Conservation (phyloP, 2,329 filamentous ascomycete species). For the Cryphonectria naterciae region DNA sequence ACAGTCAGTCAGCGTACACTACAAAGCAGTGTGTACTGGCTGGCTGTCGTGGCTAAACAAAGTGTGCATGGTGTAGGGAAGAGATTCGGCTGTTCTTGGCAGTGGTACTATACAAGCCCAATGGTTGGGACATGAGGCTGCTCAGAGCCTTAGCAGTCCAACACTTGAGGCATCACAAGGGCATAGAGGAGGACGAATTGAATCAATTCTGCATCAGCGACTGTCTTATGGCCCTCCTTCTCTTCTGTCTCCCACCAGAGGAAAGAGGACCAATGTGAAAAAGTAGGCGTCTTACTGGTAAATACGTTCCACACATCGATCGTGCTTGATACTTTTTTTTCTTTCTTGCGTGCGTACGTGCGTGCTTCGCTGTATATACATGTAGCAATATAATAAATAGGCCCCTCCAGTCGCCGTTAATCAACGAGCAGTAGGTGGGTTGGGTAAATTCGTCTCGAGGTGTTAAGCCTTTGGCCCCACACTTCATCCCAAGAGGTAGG, state of each 20-base stretch:
- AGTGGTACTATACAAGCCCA: too few species aligned
- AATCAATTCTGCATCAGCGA: not conserved
- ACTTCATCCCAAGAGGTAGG: not conserved
- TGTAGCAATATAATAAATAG: not conserved
- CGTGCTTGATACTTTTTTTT: not conserved
- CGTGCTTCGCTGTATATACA: conserved; percentile 1
- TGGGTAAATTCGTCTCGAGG: not conserved
- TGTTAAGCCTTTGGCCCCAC: not conserved
- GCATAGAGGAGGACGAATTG: not conserved
- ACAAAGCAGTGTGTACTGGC: not conserved
- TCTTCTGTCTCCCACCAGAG: not conserved
- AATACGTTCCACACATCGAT: not conserved
- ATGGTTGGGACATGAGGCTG: not conserved
- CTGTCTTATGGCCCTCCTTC: not conserved
- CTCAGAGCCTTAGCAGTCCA: not conserved
- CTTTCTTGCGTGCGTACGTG: not conserved
- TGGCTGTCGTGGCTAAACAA: too few species aligned
- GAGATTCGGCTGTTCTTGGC: not conserved
- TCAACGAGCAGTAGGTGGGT: not conserved
- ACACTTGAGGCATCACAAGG: not conserved
- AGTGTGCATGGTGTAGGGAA: not conserved
- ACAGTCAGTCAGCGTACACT: not conserved
- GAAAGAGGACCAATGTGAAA: not conserved
- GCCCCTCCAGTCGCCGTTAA: not conserved
- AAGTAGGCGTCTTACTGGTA: not conserved